Evolutionary conservation across 2,329 filamentous ascomycete species (phyloP), one percentile per base, ranked within the genome.

Genomic region (Pestalotiopsis sp.): DNA sequence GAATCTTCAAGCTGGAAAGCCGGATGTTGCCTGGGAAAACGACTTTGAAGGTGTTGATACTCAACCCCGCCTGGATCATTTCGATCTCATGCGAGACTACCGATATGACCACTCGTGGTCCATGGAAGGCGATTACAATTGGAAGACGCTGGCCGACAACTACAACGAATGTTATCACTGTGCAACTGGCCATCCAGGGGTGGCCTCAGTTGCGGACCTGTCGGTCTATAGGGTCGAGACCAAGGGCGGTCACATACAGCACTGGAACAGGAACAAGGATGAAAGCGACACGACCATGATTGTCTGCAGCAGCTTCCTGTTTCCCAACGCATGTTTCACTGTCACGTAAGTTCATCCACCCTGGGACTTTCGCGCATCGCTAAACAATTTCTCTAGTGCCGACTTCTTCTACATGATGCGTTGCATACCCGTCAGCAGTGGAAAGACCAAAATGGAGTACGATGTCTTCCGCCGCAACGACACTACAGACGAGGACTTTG

Each of bases 341-440:
- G 17, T 58, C 1, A 58, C 56, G 56, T 58, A 58, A 3, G 56
- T 35, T 1, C 14, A 57, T 17, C 11, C 24, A 58, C n/a, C 5
- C 55, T 17, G 10, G 6, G 56, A 58, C 56, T 58, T 3, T 10
- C 2, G 7, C 10, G 4, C 9, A 11, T 26, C 3, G 24, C 22
- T 58, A 1, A 57, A 24, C 55, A 57, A 17, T 9, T 26, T 35
- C n/a, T 20, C 13, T 9, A 58, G 56, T 58, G 11, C 56, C 24
- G 56, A 58, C 10, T 58, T 58, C 56, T 58, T 58, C 56, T 58
- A 58, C 56, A 58, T 58, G 56, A 58, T 58, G 56, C 56, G 56
- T 1, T 58, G 56, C 22, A 35, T 58, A 13, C 56, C 56, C n/a
- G 24, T 58, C 4, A 58, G 56, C 56, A 58, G 56, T n/a, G 56